Percentiles rank a stretch among this genome's conserved stretches.
These are phyloP conservation scores for Sporothrix brasiliensis DNA, from an alignment of 2,329 filamentous ascomycete genomes.

Conservation along the genomic window DNA sequence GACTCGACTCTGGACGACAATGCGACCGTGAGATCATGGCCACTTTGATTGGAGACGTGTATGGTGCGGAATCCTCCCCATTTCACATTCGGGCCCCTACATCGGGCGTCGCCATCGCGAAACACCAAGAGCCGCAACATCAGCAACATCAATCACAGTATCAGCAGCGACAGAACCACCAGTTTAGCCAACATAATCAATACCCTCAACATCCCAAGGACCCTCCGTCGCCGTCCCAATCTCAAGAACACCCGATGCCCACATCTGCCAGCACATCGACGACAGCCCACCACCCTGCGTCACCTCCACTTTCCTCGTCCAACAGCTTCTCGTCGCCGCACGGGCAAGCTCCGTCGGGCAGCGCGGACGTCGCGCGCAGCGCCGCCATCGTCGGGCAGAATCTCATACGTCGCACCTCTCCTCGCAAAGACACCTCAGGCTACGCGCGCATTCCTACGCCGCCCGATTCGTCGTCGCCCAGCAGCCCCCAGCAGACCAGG, in stretches of 20 bases:
- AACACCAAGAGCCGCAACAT: constrained; percentile 50
- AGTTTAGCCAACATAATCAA: constrained; percentile 40
- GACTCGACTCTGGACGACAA: not conserved
- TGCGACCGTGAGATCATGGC: constrained; percentile 57
- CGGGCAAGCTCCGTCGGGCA: not conserved
- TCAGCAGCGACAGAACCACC: constrained; percentile 46
- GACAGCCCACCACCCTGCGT: constrained; percentile 23
- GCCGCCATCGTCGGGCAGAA: constrained; percentile 7
- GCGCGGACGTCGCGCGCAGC: not conserved
- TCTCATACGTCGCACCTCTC: not conserved
- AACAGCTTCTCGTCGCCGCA: constrained; percentile 33
- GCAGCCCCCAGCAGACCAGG: constrained; percentile 27
- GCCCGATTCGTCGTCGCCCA: constrained; percentile 53
- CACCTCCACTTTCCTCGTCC: constrained; percentile 40
- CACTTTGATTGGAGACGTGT: constrained; percentile 66
- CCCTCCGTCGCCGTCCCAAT: not conserved
- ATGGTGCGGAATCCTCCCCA: constrained; percentile 70
- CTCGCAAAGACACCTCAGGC: constrained; percentile 11
- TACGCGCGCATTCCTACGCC: constrained; percentile 37
- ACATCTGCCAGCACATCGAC: not conserved
- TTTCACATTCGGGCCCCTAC: constrained; percentile 57
- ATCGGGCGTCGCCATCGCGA: constrained; percentile 45
- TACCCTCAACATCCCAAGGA: constrained; percentile 32
- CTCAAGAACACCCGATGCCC: constrained; percentile 18
- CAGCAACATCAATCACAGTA: constrained; percentile 48